Percentiles rank a stretch among this genome's conserved stretches.
phyloP scores from a whole-genome alignment of 192 early-diverging fungal genomes.

The Blastocladiella britannica region DNA sequence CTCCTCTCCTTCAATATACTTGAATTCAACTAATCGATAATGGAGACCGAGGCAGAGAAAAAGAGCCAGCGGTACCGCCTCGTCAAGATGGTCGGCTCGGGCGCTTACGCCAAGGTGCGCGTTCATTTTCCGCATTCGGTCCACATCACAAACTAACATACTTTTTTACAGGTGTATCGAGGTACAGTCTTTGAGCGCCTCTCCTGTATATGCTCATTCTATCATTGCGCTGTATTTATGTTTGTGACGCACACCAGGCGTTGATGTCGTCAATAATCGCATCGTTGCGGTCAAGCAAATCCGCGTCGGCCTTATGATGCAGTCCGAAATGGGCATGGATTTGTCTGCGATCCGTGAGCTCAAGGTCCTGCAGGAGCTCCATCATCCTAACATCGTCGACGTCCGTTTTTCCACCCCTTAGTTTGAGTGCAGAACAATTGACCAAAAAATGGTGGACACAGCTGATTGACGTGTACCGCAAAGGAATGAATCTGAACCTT shows the following conservation, averaged over 20 bases:
- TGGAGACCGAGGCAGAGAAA: too few relatives aligned
- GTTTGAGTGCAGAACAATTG: too few relatives aligned
- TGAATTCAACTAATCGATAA: too few relatives aligned
- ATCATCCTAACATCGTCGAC: constrained; percentile 80
- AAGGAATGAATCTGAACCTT: constrained; percentile 76
- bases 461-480: constrained; percentile 81
- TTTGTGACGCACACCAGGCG: constrained; percentile 14
- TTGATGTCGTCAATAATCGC: constrained; percentile 32
- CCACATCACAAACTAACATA: too few relatives aligned
- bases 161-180: not conserved
- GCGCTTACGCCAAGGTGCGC: not conserved
- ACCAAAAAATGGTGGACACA: constrained; percentile 13
- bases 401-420: too few relatives aligned
- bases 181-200: not conserved
- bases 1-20: too few relatives aligned
- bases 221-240: not conserved
- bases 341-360: constrained; percentile 89
- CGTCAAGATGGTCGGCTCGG: not conserved
- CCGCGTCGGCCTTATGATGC: constrained; percentile 76
- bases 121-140: too few relatives aligned
- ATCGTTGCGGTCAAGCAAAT: constrained; percentile 94
- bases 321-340: constrained; percentile 44
- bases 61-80: not conserved
- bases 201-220: not conserved
- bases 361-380: constrained; percentile 74